Evolutionary conservation across 73 alveolate genomes (phyloP).

Genomic region (Paramecium primaurelia): DNA sequence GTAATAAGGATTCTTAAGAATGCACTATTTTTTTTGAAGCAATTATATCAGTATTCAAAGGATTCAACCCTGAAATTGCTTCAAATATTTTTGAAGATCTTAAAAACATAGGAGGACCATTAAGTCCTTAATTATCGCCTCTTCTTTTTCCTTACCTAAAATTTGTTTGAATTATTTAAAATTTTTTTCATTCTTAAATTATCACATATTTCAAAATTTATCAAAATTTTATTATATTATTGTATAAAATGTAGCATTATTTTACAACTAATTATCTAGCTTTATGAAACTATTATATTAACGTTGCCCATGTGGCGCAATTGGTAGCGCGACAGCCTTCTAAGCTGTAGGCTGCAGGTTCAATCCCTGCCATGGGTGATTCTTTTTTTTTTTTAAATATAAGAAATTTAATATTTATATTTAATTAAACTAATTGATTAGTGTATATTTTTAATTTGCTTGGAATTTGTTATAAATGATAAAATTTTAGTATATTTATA

Average conservation of each 20-base stretch:
- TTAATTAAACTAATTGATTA: not conserved
- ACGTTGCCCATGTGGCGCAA: slow-evolving; percentile 61
- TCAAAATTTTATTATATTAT: not conserved
- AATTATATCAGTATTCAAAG: not conserved
- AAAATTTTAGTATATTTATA: no score
- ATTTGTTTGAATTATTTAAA: not conserved
- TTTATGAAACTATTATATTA: not conserved
- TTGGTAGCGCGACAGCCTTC: slow-evolving; percentile 63
- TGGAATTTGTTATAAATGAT: no score
- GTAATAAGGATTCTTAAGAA: not conserved
- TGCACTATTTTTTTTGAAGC: not conserved
- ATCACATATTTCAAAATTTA: not conserved
- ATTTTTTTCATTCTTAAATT: not conserved
- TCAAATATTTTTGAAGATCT: not conserved
- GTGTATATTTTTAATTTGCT: no score
- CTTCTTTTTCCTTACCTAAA: not conserved
- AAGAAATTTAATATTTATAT: not conserved
- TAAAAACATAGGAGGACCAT: not conserved
- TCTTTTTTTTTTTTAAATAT: not conserved
- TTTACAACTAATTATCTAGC: not conserved
- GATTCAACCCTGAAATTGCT: not conserved
- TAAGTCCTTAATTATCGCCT: not conserved
- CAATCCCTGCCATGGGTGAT: slow-evolving; percentile 61
- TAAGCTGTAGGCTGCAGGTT: slow-evolving; percentile 60
- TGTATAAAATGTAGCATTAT: not conserved